A percentile compares a stretch with the other conserved stretches of the same genome.
Evolutionary conservation across 805 yeast genomes (phyloP).

Genomic region (Saccharomycopsis amapae): DNA sequence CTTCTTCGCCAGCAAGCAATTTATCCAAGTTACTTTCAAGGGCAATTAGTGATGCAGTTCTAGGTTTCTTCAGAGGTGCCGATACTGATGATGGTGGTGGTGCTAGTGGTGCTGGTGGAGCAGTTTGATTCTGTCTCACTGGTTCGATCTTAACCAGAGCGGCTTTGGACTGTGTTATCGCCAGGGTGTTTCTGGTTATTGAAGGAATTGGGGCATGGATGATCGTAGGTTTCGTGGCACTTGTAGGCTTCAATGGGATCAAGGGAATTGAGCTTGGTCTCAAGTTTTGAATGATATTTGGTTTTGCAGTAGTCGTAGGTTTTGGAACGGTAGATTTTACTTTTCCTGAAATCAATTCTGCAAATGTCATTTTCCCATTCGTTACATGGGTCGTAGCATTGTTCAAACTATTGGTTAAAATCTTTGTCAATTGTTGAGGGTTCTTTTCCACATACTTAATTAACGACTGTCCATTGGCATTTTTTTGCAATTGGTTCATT

Average conservation of each 20-base stretch:
- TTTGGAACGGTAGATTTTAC: conserved; percentile 10
- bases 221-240: too few species aligned
- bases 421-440: conserved; percentile 73
- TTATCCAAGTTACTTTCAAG: conserved; percentile 18
- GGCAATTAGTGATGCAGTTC: conserved; percentile 18
- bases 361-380: conserved; percentile 43
- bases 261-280: conserved; percentile 20
- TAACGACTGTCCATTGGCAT: conserved; percentile 72
- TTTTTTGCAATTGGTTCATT: conserved; percentile 80
- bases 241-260: conserved; percentile 22
- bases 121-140: too few species aligned
- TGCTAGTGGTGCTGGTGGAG: not conserved
- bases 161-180: too few species aligned
- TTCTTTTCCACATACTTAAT: conserved; percentile 73
- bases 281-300: conserved; percentile 18
- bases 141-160: too few species aligned
- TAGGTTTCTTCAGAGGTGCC: conserved; percentile 6
- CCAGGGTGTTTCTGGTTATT: too few species aligned
- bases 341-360: conserved; percentile 27
- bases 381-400: conserved; percentile 63
- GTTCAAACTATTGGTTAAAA: conserved; percentile 72
- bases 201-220: too few species aligned
- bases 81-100: conserved; percentile 2
- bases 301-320: conserved; percentile 19
- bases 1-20: conserved; percentile 5